phyloP scores from a whole-genome alignment of 208 protist genomes.

The Crithidia brevicula region DNA sequence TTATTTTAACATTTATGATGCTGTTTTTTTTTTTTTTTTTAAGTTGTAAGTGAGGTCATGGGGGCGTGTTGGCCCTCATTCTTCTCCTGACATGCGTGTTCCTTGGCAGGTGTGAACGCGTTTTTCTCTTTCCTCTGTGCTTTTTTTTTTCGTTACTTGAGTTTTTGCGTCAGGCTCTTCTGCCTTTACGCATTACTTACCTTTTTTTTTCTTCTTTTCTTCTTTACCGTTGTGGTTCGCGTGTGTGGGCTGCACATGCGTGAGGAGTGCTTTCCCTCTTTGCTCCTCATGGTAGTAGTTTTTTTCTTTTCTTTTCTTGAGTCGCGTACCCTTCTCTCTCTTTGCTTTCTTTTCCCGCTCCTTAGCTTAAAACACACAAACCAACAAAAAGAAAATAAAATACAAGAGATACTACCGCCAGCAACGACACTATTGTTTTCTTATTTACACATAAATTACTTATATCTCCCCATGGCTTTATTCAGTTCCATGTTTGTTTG shows the following conservation, averaged over 20 bases:
- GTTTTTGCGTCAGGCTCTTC: not conserved
- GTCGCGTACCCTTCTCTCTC: not conserved
- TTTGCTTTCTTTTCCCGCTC: constrained; percentile 7
- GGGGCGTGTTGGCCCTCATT: no score
- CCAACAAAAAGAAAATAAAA: constrained; percentile 1
- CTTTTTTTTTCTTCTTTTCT: constrained; percentile 21
- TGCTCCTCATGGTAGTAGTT: not conserved
- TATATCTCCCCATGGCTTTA: not conserved
- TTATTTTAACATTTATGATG: no score
- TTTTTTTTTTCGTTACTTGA: constrained; percentile 1
- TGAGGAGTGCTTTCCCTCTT: not conserved
- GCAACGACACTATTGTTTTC: constrained; percentile 35
- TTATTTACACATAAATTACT: constrained; percentile 1
- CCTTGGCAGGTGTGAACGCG: no score
- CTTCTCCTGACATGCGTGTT: no score
- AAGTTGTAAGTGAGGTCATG: no score
- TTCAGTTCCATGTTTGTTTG: no score
- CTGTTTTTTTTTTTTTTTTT: no score
- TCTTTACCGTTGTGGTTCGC: not conserved
- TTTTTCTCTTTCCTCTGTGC: not conserved
- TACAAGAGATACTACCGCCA: not conserved
- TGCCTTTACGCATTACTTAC: constrained; percentile 8
- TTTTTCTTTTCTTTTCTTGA: constrained; percentile 2
- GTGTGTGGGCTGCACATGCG: no score
- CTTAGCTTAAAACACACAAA: constrained; percentile 19